These are phyloP conservation scores for Diaporthe nobilis DNA, from an alignment of 2,329 filamentous ascomycete genomes.

Conservation along the genomic window DNA sequence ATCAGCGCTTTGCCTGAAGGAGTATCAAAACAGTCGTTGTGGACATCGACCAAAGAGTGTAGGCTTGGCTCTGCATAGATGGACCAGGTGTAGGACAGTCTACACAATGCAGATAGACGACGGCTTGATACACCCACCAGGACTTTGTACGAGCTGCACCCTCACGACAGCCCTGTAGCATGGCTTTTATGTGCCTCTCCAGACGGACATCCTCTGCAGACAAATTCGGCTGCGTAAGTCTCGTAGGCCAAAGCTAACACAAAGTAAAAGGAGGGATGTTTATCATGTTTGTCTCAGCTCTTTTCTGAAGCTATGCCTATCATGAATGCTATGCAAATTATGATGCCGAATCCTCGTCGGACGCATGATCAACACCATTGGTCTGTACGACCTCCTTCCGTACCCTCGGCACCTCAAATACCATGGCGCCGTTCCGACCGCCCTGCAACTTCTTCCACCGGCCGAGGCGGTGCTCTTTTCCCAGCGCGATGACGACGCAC, in stretches of 20 bases:
- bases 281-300: slow-evolving; percentile 8
- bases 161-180: background rate
- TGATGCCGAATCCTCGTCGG: slow-evolving; percentile 38
- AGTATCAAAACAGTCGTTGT: background rate
- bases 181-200: background rate
- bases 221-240: background rate
- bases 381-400: slow-evolving; percentile 44
- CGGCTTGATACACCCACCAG: background rate
- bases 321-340: slow-evolving; percentile 33
- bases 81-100: background rate
- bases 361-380: slow-evolving; percentile 52
- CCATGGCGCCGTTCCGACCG: slow-evolving; percentile 85
- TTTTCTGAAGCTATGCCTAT: slow-evolving; percentile 4
- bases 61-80: background rate
- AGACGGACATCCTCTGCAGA: background rate
- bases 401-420: slow-evolving; percentile 82
- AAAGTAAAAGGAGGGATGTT: slow-evolving; percentile 7
- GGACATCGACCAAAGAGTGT: no score
- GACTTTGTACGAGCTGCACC: background rate
- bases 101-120: background rate
- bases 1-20: background rate
- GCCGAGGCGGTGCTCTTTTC: slow-evolving; percentile 88
- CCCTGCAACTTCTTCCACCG: slow-evolving; percentile 78
- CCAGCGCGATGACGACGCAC: slow-evolving; percentile 87
- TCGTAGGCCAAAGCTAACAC: background rate